Evolutionary conservation across 257 asterid genomes (phyloP).

Genomic region (Craterostigma plantagineum): DNA sequence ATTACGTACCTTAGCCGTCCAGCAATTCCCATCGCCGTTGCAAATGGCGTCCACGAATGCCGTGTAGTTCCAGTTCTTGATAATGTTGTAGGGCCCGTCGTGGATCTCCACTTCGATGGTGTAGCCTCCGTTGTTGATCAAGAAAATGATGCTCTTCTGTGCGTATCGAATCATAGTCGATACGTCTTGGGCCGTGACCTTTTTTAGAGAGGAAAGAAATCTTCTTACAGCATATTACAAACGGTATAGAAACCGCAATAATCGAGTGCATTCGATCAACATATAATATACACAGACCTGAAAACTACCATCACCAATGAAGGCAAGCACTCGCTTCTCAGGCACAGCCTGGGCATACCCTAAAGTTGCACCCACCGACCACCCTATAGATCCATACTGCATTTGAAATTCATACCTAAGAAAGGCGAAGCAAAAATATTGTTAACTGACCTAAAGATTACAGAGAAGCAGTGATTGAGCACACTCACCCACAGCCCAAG

Average conservation of each 20-base stretch:
- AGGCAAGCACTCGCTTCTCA: conserved; percentile 5
- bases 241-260: neutral
- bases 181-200: conserved; percentile 64
- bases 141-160: conserved; percentile 43
- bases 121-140: conserved; percentile 65
- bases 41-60: conserved; percentile 46
- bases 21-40: conserved; percentile 48
- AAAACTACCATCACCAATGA: conserved; percentile 7
- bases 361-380: conserved; percentile 7
- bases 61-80: conserved; percentile 61
- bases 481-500: no score
- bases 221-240: no score
- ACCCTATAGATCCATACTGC: conserved; percentile 7
- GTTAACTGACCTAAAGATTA: no score
- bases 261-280: no score
- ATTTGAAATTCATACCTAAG: conserved; percentile 4
- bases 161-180: conserved; percentile 42
- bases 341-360: conserved; percentile 8
- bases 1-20: conserved; percentile 59
- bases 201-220: neutral
- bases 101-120: conserved; percentile 68
- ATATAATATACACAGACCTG: no score
- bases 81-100: conserved; percentile 60
- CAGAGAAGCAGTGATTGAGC: no score
- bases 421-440: no score